Evolutionary conservation across 352 stramenopile genomes (phyloP).

Genomic region (Phytopythium helicoides): DNA sequence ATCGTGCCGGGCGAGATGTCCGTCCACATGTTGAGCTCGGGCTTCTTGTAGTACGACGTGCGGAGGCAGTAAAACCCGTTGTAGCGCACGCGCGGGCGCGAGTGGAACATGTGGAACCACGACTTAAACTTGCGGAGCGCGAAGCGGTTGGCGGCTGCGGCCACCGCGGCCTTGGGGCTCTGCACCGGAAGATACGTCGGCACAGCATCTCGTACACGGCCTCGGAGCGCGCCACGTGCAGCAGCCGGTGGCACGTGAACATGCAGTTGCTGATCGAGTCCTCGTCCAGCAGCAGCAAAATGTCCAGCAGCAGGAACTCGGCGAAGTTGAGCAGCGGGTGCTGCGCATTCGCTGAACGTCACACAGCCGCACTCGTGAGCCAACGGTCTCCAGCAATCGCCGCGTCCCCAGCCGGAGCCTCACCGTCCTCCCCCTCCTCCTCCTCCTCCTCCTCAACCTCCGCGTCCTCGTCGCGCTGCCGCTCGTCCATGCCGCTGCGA

Average conservation of each 20-base stretch:
- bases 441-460: constrained; percentile 20
- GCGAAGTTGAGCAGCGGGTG: constrained; percentile 65
- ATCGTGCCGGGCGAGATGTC: constrained; percentile 68
- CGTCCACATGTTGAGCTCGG: constrained; percentile 83
- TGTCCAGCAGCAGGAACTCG: constrained; percentile 63
- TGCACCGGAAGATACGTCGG: constrained; percentile 69
- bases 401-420: too few species aligned
- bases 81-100: constrained; percentile 66
- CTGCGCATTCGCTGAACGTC: constrained; percentile 19
- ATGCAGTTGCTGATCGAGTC: constrained; percentile 59
- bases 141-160: constrained; percentile 49
- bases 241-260: constrained; percentile 52
- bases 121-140: constrained; percentile 56
- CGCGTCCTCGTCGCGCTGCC: neutral
- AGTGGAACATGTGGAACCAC: constrained; percentile 76
- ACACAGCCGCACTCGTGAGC: too few species aligned
- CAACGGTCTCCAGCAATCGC: too few species aligned
- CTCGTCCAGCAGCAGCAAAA: constrained; percentile 73
- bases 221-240: constrained; percentile 48
- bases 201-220: constrained; percentile 68
- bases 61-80: constrained; percentile 81
- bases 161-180: constrained; percentile 38
- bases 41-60: constrained; percentile 84
- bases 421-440: constrained; percentile 1
- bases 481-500: constrained; percentile 3